Evolutionary conservation across 495 filamentous ascomycete genomes (phyloP).

Genomic region (Penicillium riverlandense): DNA sequence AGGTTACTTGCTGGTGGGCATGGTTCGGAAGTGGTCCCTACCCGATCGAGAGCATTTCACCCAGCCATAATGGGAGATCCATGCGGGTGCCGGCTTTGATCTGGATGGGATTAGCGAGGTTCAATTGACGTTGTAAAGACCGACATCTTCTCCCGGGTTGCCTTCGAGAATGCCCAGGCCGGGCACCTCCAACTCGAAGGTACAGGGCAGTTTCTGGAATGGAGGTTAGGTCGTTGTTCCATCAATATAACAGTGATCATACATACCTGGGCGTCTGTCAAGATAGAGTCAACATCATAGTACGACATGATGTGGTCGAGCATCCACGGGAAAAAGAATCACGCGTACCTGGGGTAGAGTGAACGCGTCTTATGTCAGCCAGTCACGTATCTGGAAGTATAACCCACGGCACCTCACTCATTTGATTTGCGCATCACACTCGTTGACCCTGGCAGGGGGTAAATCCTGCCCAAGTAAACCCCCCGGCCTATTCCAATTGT

Average conservation of each 20-base stretch:
- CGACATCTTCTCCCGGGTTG: conserved; percentile 60
- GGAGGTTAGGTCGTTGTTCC: neutral
- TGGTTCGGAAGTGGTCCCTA: conserved; percentile 16
- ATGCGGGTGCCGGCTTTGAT: conserved; percentile 75
- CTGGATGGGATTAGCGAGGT: conserved; percentile 26
- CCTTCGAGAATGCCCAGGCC: conserved; percentile 82
- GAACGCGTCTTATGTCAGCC: no score
- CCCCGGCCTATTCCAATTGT: no score
- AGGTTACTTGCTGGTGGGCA: neutral
- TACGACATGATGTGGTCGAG: conserved; percentile 52
- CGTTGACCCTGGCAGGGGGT: no score
- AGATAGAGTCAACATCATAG: conserved; percentile 89
- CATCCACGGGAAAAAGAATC: no score
- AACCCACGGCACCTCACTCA: no score
- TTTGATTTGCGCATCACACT: no score
- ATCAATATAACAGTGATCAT: no score
- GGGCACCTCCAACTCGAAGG: conserved; percentile 81
- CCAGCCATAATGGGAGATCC: conserved; percentile 91
- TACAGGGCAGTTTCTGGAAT: conserved; percentile 84
- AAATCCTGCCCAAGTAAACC: no score
- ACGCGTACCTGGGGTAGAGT: no score
- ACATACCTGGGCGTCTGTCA: conserved; percentile 81
- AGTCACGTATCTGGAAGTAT: no score
- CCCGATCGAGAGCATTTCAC: conserved; percentile 87
- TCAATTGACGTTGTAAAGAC: neutral